Evolutionary conservation across 2,329 filamentous ascomycete genomes (phyloP).

Genomic region (Xylariaceae sp.): DNA sequence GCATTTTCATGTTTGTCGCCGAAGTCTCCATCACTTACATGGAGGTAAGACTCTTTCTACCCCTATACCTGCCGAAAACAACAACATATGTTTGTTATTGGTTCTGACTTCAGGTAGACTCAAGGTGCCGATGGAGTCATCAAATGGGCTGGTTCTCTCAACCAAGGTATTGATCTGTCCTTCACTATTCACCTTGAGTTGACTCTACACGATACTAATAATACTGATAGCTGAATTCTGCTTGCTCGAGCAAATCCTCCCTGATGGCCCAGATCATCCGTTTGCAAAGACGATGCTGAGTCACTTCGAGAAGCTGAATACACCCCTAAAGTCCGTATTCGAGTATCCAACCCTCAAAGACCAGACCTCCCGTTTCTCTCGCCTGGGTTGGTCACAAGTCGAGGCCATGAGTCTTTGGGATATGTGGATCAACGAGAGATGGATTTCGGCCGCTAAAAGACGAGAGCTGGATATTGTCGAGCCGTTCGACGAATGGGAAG

Average conservation of each 20-base stretch:
- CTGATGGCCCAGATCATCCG: conserved; percentile 69
- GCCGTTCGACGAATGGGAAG: conserved; percentile 94
- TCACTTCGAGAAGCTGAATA: conserved; percentile 76
- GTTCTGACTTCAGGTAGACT: conserved; percentile 32
- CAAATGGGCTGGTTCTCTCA: conserved; percentile 67
- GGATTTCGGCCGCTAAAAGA: conserved; percentile 58
- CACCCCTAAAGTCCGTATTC: conserved; percentile 68
- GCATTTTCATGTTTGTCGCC: conserved; percentile 70
- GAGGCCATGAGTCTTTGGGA: conserved; percentile 71
- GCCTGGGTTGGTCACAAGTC: conserved; percentile 62
- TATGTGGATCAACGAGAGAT: conserved; percentile 66
- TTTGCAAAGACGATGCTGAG: conserved; percentile 82
- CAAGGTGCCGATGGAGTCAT: conserved; percentile 68
- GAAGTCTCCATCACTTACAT: conserved; percentile 93
- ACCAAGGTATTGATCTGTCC: conserved; percentile 48
- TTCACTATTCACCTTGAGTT: background rate
- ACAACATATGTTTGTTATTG: background rate
- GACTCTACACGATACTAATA: conserved; percentile 13
- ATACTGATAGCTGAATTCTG: conserved; percentile 64
- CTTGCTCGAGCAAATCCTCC: conserved; percentile 79
- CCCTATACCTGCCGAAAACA: background rate
- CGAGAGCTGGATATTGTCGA: conserved; percentile 63
- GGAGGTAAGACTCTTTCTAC: conserved; percentile 40
- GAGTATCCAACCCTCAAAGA: conserved; percentile 61
- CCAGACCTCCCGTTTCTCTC: conserved; percentile 63